A percentile compares a stretch with the other conserved stretches of the same genome.
Evolutionary conservation across 129 eudicot genomes (phyloP).

Genomic region (Flaveria sonorensis): DNA sequence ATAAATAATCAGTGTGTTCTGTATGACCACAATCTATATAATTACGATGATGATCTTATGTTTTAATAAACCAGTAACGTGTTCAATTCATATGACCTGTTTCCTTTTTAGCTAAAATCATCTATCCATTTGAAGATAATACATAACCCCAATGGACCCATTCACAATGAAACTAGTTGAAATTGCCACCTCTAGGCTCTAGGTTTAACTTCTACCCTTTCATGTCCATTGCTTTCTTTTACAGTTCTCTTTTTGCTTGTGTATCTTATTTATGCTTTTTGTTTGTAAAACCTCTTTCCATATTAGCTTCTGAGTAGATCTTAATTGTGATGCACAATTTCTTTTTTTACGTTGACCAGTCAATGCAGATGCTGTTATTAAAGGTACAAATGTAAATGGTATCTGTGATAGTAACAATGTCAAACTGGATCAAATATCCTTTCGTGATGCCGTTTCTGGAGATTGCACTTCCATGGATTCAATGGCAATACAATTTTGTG

Average conservation of each 20-base stretch:
- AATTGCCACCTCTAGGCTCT: slow-evolving; percentile 12
- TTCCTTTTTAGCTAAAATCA: not conserved
- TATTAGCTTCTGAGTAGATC: not conserved
- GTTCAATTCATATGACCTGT: not conserved
- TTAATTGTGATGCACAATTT: not conserved
- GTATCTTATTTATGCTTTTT: not conserved
- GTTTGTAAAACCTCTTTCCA: not conserved
- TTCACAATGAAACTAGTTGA: not conserved
- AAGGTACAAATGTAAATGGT: slow-evolving; percentile 45
- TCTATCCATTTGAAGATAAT: not conserved
- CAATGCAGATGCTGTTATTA: slow-evolving; percentile 47
- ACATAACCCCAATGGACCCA: not conserved
- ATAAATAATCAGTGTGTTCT: not conserved
- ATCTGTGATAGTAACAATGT: slow-evolving; percentile 28
- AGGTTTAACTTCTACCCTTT: not conserved
- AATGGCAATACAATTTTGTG: slow-evolving; percentile 50
- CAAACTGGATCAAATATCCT: slow-evolving; percentile 30
- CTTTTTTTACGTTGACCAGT: slow-evolving; percentile 31
- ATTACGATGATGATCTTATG: not conserved
- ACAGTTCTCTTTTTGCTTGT: not conserved
- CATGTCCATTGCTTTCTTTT: not conserved
- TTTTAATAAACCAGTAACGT: not conserved
- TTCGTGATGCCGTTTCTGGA: slow-evolving; percentile 36
- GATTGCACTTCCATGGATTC: slow-evolving; percentile 34
- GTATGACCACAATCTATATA: too few species aligned